Evolutionary conservation across 441 rosid species (phyloP).

Genomic region (Eutrema salsugineum): DNA sequence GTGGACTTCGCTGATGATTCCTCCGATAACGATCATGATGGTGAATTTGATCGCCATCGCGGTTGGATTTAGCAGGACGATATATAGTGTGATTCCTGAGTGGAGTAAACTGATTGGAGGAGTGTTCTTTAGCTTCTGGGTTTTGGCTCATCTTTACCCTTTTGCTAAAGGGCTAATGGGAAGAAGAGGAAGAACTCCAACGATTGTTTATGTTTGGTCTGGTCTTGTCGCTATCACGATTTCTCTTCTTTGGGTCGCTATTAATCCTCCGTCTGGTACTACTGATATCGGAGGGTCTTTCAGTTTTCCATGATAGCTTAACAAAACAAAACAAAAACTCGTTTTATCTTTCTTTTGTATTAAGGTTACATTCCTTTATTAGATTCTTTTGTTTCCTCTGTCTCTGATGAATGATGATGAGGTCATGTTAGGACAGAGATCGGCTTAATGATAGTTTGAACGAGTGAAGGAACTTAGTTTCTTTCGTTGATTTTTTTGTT

Average conservation of each 20-base stretch:
- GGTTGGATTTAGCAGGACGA: constrained; percentile 76
- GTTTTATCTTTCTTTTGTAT: background rate
- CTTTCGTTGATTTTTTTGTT: background rate
- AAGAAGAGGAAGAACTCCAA: constrained; percentile 82
- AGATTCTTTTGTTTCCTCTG: constrained; percentile 1
- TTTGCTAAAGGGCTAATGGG: constrained; percentile 89
- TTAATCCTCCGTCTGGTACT: constrained; percentile 59
- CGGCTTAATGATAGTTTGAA: background rate
- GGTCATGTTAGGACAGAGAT: constrained; percentile 9
- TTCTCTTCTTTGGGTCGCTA: constrained; percentile 84
- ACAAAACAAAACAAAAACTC: background rate
- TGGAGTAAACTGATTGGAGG: constrained; percentile 84
- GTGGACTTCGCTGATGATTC: constrained; percentile 78
- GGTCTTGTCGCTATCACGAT: constrained; percentile 80
- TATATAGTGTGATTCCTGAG: constrained; percentile 68
- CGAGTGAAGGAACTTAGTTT: background rate
- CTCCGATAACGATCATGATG: constrained; percentile 81
- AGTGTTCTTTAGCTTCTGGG: constrained; percentile 91
- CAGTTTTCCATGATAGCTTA: constrained; percentile 56
- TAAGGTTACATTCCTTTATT: constrained; percentile 35
- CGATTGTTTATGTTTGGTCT: constrained; percentile 86
- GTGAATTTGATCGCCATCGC: constrained; percentile 74
- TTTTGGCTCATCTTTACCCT: constrained; percentile 80
- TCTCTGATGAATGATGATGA: constrained; percentile 1
- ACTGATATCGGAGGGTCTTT: constrained; percentile 75